Percentiles rank a stretch among this genome's conserved stretches.
Conservation (phyloP, 176 grass and related monocot species). For the Ensete ventricosum region DNA sequence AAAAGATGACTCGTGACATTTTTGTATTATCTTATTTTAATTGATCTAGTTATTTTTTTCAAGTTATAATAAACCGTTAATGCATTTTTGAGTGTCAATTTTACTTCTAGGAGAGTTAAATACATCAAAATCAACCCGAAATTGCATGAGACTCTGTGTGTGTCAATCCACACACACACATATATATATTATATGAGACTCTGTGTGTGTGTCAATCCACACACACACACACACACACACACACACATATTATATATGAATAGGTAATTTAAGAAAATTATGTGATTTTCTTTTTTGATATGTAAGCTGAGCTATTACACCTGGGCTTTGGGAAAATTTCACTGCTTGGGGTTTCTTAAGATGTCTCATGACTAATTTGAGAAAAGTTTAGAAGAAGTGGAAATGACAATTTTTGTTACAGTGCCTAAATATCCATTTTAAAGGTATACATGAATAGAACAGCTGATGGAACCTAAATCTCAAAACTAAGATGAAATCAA, state of each 20-base stretch:
- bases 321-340: background rate
- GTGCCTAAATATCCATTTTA: no score
- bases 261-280: background rate
- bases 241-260: background rate
- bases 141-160: background rate
- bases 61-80: background rate
- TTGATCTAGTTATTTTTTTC: background rate
- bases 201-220: background rate
- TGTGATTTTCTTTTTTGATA: background rate
- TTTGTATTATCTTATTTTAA: no score
- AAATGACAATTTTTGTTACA: no score
- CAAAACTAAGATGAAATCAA: no score
- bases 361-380: no score
- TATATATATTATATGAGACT: background rate
- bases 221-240: background rate
- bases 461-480: background rate
- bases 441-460: no score
- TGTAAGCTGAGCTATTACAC: no score
- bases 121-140: background rate
- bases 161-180: background rate
- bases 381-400: no score
- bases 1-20: no score
- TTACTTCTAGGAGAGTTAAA: background rate
- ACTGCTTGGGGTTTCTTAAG: background rate
- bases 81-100: background rate